Conservation (phyloP, 106 monocot genomes). For the Platanthera zijinensis region DNA sequence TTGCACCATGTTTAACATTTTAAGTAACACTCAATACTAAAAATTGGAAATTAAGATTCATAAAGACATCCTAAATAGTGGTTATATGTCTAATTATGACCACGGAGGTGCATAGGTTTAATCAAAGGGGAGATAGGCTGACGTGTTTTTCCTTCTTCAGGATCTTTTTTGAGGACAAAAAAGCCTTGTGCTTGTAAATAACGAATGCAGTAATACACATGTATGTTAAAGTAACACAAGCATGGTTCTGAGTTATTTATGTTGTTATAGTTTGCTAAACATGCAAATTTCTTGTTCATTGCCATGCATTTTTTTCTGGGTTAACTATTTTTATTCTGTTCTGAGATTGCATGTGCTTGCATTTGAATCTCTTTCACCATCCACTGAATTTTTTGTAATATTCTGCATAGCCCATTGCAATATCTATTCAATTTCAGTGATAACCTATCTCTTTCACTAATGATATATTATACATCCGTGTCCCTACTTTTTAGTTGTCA, state of each 20-base stretch:
- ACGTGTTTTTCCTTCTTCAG: background rate
- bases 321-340: background rate
- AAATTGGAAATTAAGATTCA: too few relatives aligned
- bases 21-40: too few relatives aligned
- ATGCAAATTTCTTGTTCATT: background rate
- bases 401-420: background rate
- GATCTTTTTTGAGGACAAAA: background rate
- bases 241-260: background rate
- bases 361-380: background rate
- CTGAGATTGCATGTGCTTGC: background rate
- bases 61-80: too few relatives aligned
- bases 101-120: too few relatives aligned
- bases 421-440: background rate
- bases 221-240: background rate
- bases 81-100: too few relatives aligned
- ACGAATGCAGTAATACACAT: background rate
- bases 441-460: background rate
- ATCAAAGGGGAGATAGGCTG: too few relatives aligned
- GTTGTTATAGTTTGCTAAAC: background rate
- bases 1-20: too few relatives aligned
- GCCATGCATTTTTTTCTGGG: background rate
- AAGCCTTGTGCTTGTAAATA: background rate
- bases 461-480: background rate
- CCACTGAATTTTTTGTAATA: constrained; percentile 1
- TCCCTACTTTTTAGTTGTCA: constrained; percentile 61